Evolutionary conservation across 139 green algal genomes (phyloP).

Genomic region (Dunaliella sp.): DNA sequence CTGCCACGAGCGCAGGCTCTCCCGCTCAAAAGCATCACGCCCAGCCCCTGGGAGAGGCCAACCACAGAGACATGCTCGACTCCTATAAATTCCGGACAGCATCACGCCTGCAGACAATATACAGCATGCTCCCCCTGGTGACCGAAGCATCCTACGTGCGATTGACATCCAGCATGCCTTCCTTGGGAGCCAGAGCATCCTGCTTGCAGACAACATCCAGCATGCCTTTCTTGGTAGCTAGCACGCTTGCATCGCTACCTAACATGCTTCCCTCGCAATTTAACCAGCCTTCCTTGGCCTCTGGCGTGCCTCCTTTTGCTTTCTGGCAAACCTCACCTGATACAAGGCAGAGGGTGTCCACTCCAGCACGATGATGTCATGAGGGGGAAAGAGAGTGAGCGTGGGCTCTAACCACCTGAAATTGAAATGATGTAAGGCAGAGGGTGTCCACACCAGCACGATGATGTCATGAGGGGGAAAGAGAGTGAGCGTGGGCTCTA

Average conservation of each 20-base stretch:
- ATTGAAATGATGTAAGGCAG: constrained; percentile 46
- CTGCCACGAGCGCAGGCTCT: too few species aligned
- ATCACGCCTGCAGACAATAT: too few species aligned
- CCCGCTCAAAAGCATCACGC: too few species aligned
- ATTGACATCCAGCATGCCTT: too few species aligned
- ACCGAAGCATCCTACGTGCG: too few species aligned
- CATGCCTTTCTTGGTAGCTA: constrained; percentile 61
- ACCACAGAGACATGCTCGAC: too few species aligned
- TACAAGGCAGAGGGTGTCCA: constrained; percentile 54
- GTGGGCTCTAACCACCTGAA: constrained; percentile 48
- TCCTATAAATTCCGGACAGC: too few species aligned
- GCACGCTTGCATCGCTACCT: too few species aligned
- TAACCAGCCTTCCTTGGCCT: too few species aligned
- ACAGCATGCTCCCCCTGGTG: too few species aligned
- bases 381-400: constrained; percentile 44
- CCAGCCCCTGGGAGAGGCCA: too few species aligned
- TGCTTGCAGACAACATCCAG: constrained; percentile 27
- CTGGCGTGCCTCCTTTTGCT: constrained; percentile 55
- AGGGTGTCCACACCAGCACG: constrained; percentile 54
- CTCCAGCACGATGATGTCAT: constrained; percentile 43
- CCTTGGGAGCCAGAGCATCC: neutral
- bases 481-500: constrained; percentile 42
- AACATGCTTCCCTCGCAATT: too few species aligned
- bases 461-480: constrained; percentile 43
- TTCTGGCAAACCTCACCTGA: constrained; percentile 27